phyloP scores from a whole-genome alignment of 148 eudicot species.

The Suaeda aralocaspica region DNA sequence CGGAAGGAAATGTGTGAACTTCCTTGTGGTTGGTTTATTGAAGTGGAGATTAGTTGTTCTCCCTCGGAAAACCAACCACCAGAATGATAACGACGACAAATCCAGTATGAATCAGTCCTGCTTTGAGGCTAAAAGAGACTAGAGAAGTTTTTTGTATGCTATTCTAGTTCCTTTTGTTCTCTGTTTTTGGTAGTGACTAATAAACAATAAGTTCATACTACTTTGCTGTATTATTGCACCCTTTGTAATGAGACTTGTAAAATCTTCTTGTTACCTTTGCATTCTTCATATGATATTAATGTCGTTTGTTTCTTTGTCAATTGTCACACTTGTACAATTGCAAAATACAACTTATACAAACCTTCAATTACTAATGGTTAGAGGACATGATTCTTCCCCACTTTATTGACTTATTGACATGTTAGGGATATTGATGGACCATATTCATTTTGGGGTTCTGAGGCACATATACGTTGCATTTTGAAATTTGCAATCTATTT shows the following conservation, averaged over 20 bases:
- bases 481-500: too few species aligned
- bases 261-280: background rate
- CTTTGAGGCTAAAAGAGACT: slow-evolving; percentile 1
- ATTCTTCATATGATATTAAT: background rate
- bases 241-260: slow-evolving; percentile 13
- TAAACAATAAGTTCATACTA: background rate
- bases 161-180: slow-evolving; percentile 5
- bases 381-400: too few species aligned
- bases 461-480: too few species aligned
- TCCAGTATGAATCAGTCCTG: background rate
- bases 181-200: background rate
- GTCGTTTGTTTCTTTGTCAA: background rate
- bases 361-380: too few species aligned
- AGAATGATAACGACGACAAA: background rate
- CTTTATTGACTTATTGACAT: too few species aligned
- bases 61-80: slow-evolving; percentile 19
- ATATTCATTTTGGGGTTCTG: too few species aligned
- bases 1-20: background rate
- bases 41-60: slow-evolving; percentile 38
- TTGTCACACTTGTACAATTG: too few species aligned
- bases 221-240: background rate
- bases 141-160: slow-evolving; percentile 23
- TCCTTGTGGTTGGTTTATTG: slow-evolving; percentile 10
- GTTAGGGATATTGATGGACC: too few species aligned
- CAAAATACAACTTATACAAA: too few species aligned